Conservation (phyloP, 2,329 filamentous ascomycete genomes). For the Colletotrichum lini region DNA sequence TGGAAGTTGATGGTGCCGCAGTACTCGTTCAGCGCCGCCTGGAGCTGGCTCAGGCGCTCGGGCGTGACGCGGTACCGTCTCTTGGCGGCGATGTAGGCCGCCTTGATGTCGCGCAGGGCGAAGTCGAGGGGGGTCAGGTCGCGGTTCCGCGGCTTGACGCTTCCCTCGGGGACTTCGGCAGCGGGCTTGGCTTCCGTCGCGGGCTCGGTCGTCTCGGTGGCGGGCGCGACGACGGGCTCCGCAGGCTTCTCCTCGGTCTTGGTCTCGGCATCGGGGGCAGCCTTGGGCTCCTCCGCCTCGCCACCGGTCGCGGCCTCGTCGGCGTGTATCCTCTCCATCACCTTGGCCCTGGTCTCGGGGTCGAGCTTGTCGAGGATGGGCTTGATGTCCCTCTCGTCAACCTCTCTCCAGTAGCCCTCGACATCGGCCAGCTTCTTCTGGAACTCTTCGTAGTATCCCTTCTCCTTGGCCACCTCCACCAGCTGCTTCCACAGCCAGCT, state of each 20-base stretch:
- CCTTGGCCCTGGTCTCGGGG: conserved; percentile 73
- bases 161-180: conserved; percentile 44
- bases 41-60: conserved; percentile 80
- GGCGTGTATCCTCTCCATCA: conserved; percentile 73
- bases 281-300: conserved; percentile 45
- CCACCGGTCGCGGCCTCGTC: conserved; percentile 42
- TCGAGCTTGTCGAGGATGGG: conserved; percentile 76
- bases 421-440: conserved; percentile 82
- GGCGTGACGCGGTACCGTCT: conserved; percentile 85
- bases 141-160: conserved; percentile 57
- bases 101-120: conserved; percentile 81
- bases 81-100: conserved; percentile 86
- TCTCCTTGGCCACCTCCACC: conserved; percentile 82
- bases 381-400: conserved; percentile 86
- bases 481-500: conserved; percentile 88
- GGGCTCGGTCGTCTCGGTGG: conserved; percentile 22
- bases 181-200: conserved; percentile 34
- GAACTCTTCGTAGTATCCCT: conserved; percentile 79
- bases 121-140: conserved; percentile 70
- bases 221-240: conserved; percentile 43
- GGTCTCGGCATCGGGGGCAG: conserved; percentile 41
- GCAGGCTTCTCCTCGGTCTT: conserved; percentile 43
- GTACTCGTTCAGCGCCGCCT: conserved; percentile 81
- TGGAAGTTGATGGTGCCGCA: conserved; percentile 92
- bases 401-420: conserved; percentile 83